Evolutionary conservation across 768 basidiomycete genomes (phyloP), one percentile per base, ranked within the genome.

Genomic region (Fistulinella prunicolor): DNA sequence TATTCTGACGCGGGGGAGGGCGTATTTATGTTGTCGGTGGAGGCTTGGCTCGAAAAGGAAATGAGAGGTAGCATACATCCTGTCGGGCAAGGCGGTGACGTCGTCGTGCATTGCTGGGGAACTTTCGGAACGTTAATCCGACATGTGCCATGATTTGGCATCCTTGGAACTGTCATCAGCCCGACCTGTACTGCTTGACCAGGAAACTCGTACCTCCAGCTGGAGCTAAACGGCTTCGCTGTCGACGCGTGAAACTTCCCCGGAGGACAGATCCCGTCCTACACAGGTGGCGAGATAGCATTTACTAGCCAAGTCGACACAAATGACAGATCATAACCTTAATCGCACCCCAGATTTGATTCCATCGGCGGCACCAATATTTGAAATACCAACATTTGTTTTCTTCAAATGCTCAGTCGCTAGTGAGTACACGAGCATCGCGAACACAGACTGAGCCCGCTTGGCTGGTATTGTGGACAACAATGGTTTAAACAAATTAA

Each of bases 1-100:
- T 3, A 22, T 16, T 34, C 28, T 23, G 14, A 46, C 19, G 30
- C n/a, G 10, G 28, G 21, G 10, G 39, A 12, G n/a, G 28, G 47
- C 17, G 59, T 60, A 63, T 62, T 62, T 63, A 62, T 58, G 54
- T 44, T 12, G 46, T 55, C 39, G 28, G 42, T 7, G 42, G 23
- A 9, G n/a, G 26, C 17, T 20, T 22, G 30, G 16, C 50, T 44
- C 20, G 40, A 50, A 54, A 61, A 61, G 55, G 51, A 42, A 53
- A 42, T 48, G 37, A 46, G 9, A 13, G 14, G 16, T 14, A 3
- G 44, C 19, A 53, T 39, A 12, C 24, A 42, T 38, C 13, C 16
- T 37, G 44, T 41, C 32, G 21, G 20, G 26, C 7, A 26, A 10
- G 8, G 20, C 24, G 28, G 43, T 61, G 56, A 60, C 56, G 56